Base-by-base conservation (phyloP, 2,329 filamentous ascomycete genomes). In the Zymoseptoria tritici region DNA sequence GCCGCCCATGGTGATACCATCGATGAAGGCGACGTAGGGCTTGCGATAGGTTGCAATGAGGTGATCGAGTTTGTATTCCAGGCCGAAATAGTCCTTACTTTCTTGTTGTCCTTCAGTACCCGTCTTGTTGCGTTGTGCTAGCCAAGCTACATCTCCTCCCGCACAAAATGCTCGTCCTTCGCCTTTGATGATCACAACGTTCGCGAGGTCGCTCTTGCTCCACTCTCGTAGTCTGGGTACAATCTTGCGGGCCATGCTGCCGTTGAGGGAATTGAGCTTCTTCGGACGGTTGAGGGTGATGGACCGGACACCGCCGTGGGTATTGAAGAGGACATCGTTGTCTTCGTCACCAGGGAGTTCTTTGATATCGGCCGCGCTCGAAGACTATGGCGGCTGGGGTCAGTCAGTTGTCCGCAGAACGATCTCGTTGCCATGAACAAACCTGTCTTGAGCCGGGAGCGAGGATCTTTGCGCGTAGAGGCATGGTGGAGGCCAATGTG, bases 1-100 rank as follows among this genome's bases (percentile, higher is more conserved):
- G 58, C 94, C 94, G 58, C 94, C 94, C 94, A 99, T 99, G 56
- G 95, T 99, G 74, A 96, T 89, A 61, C 94, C 94, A 72, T 99
- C 94, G 87, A 99, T 95, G 72, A 97, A 89, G 31, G 94, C 89
- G 56, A 99, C 85, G 72, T 94, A 96, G 0, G 94, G 94, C 79
- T 97, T 99, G 62, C 80, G 74, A 78, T 96, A 97, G 46, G 92
- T 97, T 21, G 94, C 90, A 72, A 99, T 96, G 68, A 93, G 81
- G 77, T 99, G 94, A 74, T 99, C 90, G 64, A 99, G 86, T 78
- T 90, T 88, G 81, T 97, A 99, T 86, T 99, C 95, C 59, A 94
- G 86, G 11, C 80, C 90, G 74, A 99, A 99, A 81, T 95, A 99
- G 56, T 92, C 86, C 54, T 83, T 79, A 26, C 92, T 96, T 68